phyloP scores from a whole-genome alignment of 73 alveolate genomes.

The Tetrahymena elliotti region DNA sequence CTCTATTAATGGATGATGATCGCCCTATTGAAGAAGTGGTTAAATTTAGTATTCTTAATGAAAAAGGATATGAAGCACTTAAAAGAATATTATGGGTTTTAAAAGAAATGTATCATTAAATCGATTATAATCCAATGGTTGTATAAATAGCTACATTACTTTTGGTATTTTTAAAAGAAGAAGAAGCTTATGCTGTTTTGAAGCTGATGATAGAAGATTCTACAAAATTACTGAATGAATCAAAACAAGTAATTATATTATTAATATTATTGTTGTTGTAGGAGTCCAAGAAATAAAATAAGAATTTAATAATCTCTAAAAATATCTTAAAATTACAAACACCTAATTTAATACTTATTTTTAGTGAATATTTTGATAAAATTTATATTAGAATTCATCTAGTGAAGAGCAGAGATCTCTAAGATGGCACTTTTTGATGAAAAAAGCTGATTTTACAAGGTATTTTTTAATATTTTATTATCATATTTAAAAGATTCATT shows the following conservation, averaged over 20 bases:
- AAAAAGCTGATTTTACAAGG: slow-evolving; percentile 23
- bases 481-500: neutral
- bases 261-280: neutral
- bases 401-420: neutral
- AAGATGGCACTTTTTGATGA: slow-evolving; percentile 40
- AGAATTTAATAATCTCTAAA: neutral
- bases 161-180: slow-evolving; percentile 23
- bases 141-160: slow-evolving; percentile 5
- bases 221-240: neutral
- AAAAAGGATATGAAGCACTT: slow-evolving; percentile 36
- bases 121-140: slow-evolving; percentile 41
- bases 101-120: slow-evolving; percentile 13
- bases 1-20: slow-evolving; percentile 30
- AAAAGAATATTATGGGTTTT: slow-evolving; percentile 26
- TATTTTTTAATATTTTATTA: neutral
- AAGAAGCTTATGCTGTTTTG: slow-evolving; percentile 26
- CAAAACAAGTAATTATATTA: neutral
- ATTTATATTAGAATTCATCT: neutral
- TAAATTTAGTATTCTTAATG: slow-evolving; percentile 9
- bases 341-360: neutral
- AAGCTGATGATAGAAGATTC: slow-evolving; percentile 34
- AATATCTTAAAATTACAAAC: neutral
- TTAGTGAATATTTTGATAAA: neutral
- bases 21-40: neutral
- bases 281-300: no score